Conservation (phyloP, 495 filamentous ascomycete genomes). For the Penicillium longicatenatum region DNA sequence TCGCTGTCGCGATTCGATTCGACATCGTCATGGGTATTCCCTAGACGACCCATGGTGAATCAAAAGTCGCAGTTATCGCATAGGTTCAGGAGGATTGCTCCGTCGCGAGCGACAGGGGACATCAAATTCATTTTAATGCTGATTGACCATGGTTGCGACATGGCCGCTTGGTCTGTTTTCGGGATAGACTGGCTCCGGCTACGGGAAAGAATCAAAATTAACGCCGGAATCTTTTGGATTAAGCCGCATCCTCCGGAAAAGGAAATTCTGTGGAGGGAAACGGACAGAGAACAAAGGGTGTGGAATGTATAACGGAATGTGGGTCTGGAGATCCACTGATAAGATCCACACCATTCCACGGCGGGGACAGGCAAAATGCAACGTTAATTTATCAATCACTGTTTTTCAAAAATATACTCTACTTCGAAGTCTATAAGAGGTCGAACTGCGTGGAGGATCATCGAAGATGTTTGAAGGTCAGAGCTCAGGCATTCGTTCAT, state of each 20-base stretch:
- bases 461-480: no score
- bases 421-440: no score
- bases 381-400: neutral
- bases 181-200: neutral
- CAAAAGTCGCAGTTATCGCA: neutral
- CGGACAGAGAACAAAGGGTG: slow-evolving; percentile 10
- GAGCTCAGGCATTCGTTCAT: no score
- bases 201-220: neutral
- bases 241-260: neutral
- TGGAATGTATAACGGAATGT: slow-evolving; percentile 16
- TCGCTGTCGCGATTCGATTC: slow-evolving; percentile 21
- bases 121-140: slow-evolving; percentile 11
- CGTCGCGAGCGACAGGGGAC: neutral
- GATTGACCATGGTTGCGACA: neutral
- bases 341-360: neutral
- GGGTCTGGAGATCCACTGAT: neutral
- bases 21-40: slow-evolving; percentile 20
- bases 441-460: no score
- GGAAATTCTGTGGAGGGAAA: neutral
- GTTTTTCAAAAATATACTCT: no score
- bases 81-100: neutral
- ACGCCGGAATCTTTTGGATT: neutral
- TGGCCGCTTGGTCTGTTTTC: slow-evolving; percentile 22
- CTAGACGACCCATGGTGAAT: slow-evolving; percentile 28
- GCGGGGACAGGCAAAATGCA: neutral